Evolutionary conservation across 2,329 filamentous ascomycete genomes (phyloP).

Genomic region (Aspergillus ruber): DNA sequence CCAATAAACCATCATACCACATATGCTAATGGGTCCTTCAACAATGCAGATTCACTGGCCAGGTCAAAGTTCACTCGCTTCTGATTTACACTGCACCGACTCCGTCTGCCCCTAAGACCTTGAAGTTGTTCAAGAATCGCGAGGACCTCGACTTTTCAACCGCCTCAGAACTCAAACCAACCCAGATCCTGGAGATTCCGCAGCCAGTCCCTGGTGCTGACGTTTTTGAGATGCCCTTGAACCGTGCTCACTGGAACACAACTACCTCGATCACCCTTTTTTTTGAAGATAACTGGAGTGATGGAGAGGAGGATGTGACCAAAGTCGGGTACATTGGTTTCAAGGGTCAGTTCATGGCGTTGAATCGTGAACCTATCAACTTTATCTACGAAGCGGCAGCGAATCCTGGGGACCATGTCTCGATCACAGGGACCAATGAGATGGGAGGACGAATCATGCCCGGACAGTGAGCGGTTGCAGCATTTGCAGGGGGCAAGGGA

Average conservation of each 20-base stretch:
- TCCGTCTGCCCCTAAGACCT: slow-evolving; percentile 65
- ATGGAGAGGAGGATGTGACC: slow-evolving; percentile 73
- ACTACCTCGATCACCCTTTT: slow-evolving; percentile 80
- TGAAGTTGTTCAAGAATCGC: slow-evolving; percentile 83
- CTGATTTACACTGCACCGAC: slow-evolving; percentile 72
- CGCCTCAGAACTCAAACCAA: slow-evolving; percentile 62
- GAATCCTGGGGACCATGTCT: slow-evolving; percentile 76
- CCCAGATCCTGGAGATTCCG: slow-evolving; percentile 70
- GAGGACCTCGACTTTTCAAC: slow-evolving; percentile 78
- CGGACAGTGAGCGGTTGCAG: slow-evolving; percentile 28
- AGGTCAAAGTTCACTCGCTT: slow-evolving; percentile 86
- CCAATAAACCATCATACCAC: not conserved
- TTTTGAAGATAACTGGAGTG: slow-evolving; percentile 83
- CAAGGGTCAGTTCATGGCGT: slow-evolving; percentile 85
- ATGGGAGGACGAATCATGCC: slow-evolving; percentile 35
- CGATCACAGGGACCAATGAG: slow-evolving; percentile 39
- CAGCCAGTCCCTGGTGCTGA: slow-evolving; percentile 57
- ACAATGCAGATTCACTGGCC: slow-evolving; percentile 70
- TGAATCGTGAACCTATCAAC: slow-evolving; percentile 74
- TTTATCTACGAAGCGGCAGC: slow-evolving; percentile 92
- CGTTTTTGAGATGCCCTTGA: slow-evolving; percentile 80
- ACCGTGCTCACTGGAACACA: slow-evolving; percentile 79
- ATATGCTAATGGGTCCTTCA: not conserved
- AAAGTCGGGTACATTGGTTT: slow-evolving; percentile 80
- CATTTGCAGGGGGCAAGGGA: not conserved